Evolutionary conservation across 306 rosid genomes (phyloP).

Genomic region (Datisca glomerata): DNA sequence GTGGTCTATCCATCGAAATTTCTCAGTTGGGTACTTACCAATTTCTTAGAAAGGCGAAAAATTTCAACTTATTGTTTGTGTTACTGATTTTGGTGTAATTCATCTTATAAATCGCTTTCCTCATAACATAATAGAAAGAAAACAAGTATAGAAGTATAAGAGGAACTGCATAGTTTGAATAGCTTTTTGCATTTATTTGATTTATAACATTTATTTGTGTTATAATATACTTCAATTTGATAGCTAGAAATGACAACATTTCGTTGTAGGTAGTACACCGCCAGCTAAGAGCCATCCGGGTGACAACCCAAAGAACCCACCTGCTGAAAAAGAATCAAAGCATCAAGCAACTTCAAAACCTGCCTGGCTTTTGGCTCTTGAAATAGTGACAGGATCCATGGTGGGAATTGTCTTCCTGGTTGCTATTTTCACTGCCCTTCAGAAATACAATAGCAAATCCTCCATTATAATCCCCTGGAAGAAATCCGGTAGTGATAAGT

Average conservation of each 20-base stretch:
- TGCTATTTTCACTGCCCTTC: conserved; percentile 54
- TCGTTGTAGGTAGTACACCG: conserved; percentile 12
- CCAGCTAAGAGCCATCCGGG: conserved; percentile 46
- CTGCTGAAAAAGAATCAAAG: conserved; percentile 24
- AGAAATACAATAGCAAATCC: conserved; percentile 55
- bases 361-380: conserved; percentile 84
- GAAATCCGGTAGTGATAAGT: conserved; percentile 69
- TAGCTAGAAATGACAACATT: not conserved
- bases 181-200: too few relatives aligned
- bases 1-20: too few relatives aligned
- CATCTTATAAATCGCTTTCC: too few relatives aligned
- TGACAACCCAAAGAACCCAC: conserved; percentile 15
- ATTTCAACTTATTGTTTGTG: too few relatives aligned
- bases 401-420: conserved; percentile 63
- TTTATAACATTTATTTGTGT: too few relatives aligned
- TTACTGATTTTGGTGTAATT: too few relatives aligned
- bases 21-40: too few relatives aligned
- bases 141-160: too few relatives aligned
- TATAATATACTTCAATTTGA: too few relatives aligned
- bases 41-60: too few relatives aligned
- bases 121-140: too few relatives aligned
- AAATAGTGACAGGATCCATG: conserved; percentile 83
- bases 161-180: too few relatives aligned
- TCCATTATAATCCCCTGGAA: conserved; percentile 88
- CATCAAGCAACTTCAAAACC: conserved; percentile 58